Evolutionary conservation across 2,329 filamentous ascomycete genomes (phyloP), one percentile per base, ranked within the genome.

Genomic region (Coleophoma cylindrospora): DNA sequence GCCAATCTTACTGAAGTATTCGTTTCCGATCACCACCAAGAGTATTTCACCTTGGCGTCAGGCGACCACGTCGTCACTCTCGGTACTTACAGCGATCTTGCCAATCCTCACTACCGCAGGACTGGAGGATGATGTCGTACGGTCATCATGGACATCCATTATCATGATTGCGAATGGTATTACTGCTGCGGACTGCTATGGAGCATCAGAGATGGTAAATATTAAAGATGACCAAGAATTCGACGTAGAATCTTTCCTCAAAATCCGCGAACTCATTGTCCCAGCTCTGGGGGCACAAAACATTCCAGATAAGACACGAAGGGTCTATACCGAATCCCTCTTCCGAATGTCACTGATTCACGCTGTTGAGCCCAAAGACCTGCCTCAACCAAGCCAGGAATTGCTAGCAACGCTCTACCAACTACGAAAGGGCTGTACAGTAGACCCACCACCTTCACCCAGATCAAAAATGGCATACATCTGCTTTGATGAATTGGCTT

Each of bases 311-410:
- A 73, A 74, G 54, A 81, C 85, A 3, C 81, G 90, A 38, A 79
- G 79, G 48, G 70, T 79, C 1, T 96, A 91, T 61, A 81, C 86
- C 0, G 79, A 85, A 56, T 86, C 83, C 21, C 77, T 99, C 1
- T 95, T 97, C 70, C 76, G 78, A 43, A 88, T 83, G 32, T 96
- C 91, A 1, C 81, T 96, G 50, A 83, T 96, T 46, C 90, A 96
- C 64, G 68, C 76, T 1, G 65, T 69, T 0, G 83, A 90, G 56
- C 74, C 76, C 12, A 73, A 75, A 72, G 72, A 87, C 74, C 61
- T 86, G 52, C 74, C 81, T 43, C 57, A 70, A 59, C 54, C 75
- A 46, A 60, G 71, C 49, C 53, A 72, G 58, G 72, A 77, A 3
- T 81, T 82, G 0, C 73, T 95, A 2, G 67, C 74, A 34, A 71